A percentile compares a stretch with the other conserved stretches of the same genome.
Evolutionary conservation across 2,329 filamentous ascomycete genomes (phyloP).

Genomic region (Bipolaris bicolor): DNA sequence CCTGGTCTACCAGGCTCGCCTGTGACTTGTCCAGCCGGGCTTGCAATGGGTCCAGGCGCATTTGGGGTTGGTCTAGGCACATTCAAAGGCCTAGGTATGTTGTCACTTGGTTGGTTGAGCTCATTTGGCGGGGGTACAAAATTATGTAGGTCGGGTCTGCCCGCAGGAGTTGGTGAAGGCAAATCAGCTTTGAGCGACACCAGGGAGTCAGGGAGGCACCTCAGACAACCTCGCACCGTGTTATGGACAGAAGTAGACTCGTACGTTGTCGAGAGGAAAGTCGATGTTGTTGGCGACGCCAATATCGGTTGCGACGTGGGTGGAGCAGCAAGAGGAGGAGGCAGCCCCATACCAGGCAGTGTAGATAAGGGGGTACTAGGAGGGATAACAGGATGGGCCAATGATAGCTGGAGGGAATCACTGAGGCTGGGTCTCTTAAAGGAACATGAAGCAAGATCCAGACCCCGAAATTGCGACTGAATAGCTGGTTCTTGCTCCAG

Average conservation of each 20-base stretch:
- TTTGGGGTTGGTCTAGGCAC: not conserved
- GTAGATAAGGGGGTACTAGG: not conserved
- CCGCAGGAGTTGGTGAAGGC: not conserved
- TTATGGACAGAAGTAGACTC: constrained; percentile 35
- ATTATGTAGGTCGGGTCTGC: not conserved
- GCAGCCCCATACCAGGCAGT: no score
- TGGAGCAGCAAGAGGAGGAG: not conserved
- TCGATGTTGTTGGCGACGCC: constrained; percentile 22
- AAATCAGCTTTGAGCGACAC: constrained; percentile 2
- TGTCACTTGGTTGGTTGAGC: not conserved
- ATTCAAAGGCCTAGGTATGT: not conserved
- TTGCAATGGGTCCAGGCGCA: constrained; percentile 21
- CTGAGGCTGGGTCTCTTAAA: not conserved
- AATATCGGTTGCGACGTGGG: not conserved
- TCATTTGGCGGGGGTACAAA: not conserved
- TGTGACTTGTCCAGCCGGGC: no score
- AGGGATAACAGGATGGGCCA: not conserved
- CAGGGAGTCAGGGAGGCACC: constrained; percentile 12
- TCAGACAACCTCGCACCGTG: constrained; percentile 36
- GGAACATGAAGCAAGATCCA: constrained; percentile 41
- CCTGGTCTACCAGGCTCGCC: not conserved
- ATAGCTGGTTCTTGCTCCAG: constrained; percentile 31
- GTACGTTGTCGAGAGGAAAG: constrained; percentile 36
- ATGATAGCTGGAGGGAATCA: not conserved
- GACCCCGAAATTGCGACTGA: constrained; percentile 28